A percentile compares a stretch with the other conserved stretches of the same genome.
These are phyloP conservation scores for Centella asiatica DNA, from an alignment of 129 eudicot genomes.

Conservation along the genomic window DNA sequence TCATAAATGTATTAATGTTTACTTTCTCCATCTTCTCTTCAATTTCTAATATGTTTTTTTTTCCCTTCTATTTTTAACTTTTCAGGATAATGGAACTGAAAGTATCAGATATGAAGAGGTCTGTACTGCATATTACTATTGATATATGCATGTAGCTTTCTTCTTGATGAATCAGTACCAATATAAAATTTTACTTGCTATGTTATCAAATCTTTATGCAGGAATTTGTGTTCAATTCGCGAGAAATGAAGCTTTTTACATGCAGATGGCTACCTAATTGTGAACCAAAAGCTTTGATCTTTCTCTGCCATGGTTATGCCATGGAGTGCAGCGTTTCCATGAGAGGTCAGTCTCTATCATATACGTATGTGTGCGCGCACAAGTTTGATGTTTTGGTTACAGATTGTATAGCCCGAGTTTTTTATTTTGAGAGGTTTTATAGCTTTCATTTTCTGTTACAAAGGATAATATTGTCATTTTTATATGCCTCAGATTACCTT, in stretches of 20 bases:
- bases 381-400: neutral
- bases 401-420: no score
- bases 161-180: neutral
- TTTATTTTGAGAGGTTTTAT: no score
- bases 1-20: neutral
- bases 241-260: constrained; percentile 45
- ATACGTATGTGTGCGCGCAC: neutral
- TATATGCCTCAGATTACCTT: no score
- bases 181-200: no score
- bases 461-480: no score
- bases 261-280: constrained; percentile 42
- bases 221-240: constrained; percentile 30
- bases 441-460: no score
- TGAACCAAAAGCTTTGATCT: constrained; percentile 65
- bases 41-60: neutral
- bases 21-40: neutral
- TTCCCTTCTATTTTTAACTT: neutral
- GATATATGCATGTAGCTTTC: neutral
- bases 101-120: constrained; percentile 17
- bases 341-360: constrained; percentile 40
- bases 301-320: constrained; percentile 91
- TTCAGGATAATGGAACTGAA: constrained; percentile 3
- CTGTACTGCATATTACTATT: neutral
- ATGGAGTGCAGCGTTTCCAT: constrained; percentile 89
- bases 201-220: constrained; percentile 5